A percentile compares a stretch with the other conserved stretches of the same genome.
These are phyloP conservation scores for Penicillium thymicola DNA, from an alignment of 2,329 filamentous ascomycete species.

Conservation along the genomic window DNA sequence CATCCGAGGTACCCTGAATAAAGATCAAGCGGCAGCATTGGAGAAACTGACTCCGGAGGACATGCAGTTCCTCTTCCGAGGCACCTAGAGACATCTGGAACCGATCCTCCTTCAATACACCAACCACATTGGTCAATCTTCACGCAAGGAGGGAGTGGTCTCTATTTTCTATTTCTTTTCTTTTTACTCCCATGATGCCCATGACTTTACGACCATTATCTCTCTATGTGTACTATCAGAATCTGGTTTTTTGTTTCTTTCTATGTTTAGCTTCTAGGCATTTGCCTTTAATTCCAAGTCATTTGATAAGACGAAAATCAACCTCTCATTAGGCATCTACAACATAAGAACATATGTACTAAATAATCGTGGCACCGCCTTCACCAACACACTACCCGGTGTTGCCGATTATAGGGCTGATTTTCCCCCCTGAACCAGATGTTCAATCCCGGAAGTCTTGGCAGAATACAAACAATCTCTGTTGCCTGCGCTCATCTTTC, in stretches of 20 bases:
- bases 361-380: no score
- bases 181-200: neutral
- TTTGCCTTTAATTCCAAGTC: neutral
- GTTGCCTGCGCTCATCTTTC: neutral
- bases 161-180: neutral
- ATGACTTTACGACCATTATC: neutral
- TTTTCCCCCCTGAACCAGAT: neutral
- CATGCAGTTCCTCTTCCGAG: slow-evolving; percentile 94
- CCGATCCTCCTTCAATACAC: neutral
- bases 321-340: no score
- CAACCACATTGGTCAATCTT: slow-evolving; percentile 5
- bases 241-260: neutral
- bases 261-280: neutral
- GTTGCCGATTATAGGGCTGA: neutral
- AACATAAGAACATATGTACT: neutral
- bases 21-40: slow-evolving; percentile 77
- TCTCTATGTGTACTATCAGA: neutral
- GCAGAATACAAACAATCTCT: neutral
- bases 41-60: slow-evolving; percentile 87
- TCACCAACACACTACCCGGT: no score
- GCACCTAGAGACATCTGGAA: slow-evolving; percentile 45
- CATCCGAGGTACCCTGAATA: slow-evolving; percentile 96
- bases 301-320: neutral
- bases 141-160: neutral
- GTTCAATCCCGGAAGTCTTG: neutral